A percentile compares a stretch with the other conserved stretches of the same genome.
These are phyloP conservation scores for Tylopilus sp. DNA, from an alignment of 1,284 basidiomycete genomes.

Conservation along the genomic window DNA sequence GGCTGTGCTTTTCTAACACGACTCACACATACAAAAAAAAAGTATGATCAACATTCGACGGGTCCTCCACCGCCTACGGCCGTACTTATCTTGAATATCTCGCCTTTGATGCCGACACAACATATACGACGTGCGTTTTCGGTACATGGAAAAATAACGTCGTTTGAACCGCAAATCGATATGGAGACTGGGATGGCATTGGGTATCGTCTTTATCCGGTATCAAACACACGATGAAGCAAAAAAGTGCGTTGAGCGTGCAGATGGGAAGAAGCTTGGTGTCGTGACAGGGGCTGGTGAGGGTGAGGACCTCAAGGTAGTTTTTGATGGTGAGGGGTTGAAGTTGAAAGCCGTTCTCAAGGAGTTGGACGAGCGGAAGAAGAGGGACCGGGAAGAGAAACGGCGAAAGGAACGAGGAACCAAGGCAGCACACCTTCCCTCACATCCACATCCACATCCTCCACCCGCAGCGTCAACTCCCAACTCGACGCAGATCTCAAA, in stretches of 20 bases:
- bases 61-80: conserved; percentile 74
- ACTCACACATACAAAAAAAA: conserved; percentile 41
- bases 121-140: conserved; percentile 69
- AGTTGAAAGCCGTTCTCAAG: conserved; percentile 55
- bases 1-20: conserved; percentile 13
- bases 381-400: conserved; percentile 48
- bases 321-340: conserved; percentile 59
- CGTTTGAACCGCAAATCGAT: conserved; percentile 81
- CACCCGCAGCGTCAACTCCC: conserved; percentile 23
- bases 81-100: conserved; percentile 72
- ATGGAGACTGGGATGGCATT: conserved; percentile 76
- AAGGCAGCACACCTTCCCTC: conserved; percentile 19
- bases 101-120: conserved; percentile 65
- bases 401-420: conserved; percentile 37
- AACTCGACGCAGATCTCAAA: conserved; percentile 30
- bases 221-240: conserved; percentile 56
- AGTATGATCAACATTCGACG: conserved; percentile 77
- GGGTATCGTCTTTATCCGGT: conserved; percentile 81
- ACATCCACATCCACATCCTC: conserved; percentile 15
- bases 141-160: conserved; percentile 62
- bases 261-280: conserved; percentile 48
- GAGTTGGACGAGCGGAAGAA: conserved; percentile 56
- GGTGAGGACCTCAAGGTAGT: conserved; percentile 56
- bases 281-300: conserved; percentile 32
- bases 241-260: conserved; percentile 59